These are phyloP conservation scores for Boletus edulis DNA, from an alignment of 768 basidiomycete genomes.

Conservation along the genomic window DNA sequence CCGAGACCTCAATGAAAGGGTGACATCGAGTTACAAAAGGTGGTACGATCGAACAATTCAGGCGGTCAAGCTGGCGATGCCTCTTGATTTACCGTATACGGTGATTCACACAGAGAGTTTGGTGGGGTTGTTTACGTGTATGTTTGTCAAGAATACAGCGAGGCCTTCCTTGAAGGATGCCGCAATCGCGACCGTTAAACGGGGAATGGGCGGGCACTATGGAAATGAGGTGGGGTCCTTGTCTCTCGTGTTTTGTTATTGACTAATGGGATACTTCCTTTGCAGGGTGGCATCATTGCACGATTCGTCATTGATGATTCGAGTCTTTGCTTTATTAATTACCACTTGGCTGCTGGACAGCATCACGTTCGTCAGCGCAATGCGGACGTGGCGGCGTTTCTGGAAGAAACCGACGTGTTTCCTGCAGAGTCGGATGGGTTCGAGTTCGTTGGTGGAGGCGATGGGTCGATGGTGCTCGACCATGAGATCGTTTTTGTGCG, in stretches of 20 bases:
- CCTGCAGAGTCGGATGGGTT: conserved; percentile 50
- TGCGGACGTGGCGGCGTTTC: conserved; percentile 80
- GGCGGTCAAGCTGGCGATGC: conserved; percentile 74
- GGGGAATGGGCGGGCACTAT: conserved; percentile 90
- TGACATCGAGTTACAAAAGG: conserved; percentile 80
- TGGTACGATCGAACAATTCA: conserved; percentile 82
- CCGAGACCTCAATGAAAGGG: conserved; percentile 78
- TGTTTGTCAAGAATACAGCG: conserved; percentile 72
- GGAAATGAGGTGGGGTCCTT: conserved; percentile 81
- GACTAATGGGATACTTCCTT: background rate
- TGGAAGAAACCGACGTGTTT: conserved; percentile 79
- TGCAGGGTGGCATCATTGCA: conserved; percentile 85
- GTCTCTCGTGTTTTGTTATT: background rate
- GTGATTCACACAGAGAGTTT: conserved; percentile 85
- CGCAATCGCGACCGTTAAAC: conserved; percentile 80
- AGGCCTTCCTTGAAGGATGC: conserved; percentile 59
- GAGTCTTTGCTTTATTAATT: conserved; percentile 93
- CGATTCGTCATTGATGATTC: conserved; percentile 90
- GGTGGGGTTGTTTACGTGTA: conserved; percentile 79
- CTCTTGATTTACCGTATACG: conserved; percentile 70
- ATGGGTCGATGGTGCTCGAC: conserved; percentile 90
- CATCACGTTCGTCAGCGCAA: conserved; percentile 79
- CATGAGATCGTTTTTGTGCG: conserved; percentile 89
- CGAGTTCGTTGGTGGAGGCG: conserved; percentile 85
- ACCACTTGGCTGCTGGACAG: conserved; percentile 96